Evolutionary conservation across 345 rosid species (phyloP).

Genomic region (Atalantia buxifolia): DNA sequence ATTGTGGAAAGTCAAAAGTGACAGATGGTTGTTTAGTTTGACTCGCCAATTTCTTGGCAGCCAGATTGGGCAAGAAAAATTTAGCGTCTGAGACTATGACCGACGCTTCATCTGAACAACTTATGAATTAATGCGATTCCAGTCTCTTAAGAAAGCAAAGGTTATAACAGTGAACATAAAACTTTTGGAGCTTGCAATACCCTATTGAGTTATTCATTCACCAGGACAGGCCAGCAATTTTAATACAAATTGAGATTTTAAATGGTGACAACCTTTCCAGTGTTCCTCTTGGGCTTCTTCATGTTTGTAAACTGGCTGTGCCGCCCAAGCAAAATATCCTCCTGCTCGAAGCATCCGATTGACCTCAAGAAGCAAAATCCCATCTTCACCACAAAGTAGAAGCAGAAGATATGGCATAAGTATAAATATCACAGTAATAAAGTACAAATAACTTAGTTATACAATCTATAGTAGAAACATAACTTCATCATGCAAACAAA

Average conservation of each 20-base stretch:
- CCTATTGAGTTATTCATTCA: constrained; percentile 4
- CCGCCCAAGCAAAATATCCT: constrained; percentile 98
- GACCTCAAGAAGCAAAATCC: constrained; percentile 91
- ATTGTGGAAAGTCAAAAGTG: neutral
- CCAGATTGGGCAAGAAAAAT: neutral
- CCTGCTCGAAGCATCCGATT: constrained; percentile 93
- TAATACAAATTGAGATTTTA: constrained; percentile 2
- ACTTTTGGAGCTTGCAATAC: constrained; percentile 1
- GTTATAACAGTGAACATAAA: neutral
- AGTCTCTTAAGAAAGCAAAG: neutral
- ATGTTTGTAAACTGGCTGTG: constrained; percentile 97
- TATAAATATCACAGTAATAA: neutral
- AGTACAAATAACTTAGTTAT: neutral
- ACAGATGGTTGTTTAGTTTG: neutral
- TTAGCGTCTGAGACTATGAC: no score
- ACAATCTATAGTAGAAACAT: neutral
- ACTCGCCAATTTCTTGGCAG: neutral
- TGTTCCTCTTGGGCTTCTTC: constrained; percentile 78
- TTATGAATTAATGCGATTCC: neutral
- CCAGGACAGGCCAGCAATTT: neutral
- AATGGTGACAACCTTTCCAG: constrained; percentile 72
- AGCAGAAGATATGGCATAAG: constrained; percentile 20
- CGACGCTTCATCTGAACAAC: neutral
- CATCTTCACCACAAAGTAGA: constrained; percentile 50
- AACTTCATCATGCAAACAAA: neutral